phyloP scores from a whole-genome alignment of 2,329 filamentous ascomycete genomes.

The Periconia digitata region DNA sequence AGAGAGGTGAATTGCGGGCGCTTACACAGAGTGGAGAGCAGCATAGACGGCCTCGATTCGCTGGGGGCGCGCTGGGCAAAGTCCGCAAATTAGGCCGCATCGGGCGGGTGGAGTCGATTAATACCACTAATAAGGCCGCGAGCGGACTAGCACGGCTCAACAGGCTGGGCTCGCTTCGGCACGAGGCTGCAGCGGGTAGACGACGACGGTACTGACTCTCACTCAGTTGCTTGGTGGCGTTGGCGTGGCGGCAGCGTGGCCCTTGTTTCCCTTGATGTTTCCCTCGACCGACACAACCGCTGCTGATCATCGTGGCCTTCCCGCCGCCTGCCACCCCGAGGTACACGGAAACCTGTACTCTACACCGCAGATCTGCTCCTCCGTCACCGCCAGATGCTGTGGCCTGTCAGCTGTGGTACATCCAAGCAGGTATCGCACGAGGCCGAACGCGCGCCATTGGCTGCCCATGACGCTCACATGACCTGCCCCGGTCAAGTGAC shows the following conservation, averaged over 20 bases:
- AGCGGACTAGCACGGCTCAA: conserved; percentile 13
- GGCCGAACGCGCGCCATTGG: conserved; percentile 9
- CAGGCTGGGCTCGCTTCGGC: conserved; percentile 25
- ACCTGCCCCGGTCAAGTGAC: conserved; percentile 12
- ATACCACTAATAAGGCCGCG: conserved; percentile 40
- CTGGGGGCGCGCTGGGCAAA: conserved; percentile 16
- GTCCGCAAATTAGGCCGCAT: conserved; percentile 27
- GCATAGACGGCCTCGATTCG: conserved; percentile 28
- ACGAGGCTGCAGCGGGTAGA: conserved; percentile 24
- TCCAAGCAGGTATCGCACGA: conserved; percentile 3
- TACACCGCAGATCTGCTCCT: conserved; percentile 28
- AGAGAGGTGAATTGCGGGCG: conserved; percentile 30
- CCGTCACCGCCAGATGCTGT: conserved; percentile 24
- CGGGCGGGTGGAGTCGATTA: conserved; percentile 33
- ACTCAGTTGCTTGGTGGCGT: no score
- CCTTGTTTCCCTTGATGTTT: conserved; percentile 12
- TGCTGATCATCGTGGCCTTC: conserved; percentile 28
- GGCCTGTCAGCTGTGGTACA: conserved; percentile 17
- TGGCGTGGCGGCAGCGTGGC: conserved; percentile 13
- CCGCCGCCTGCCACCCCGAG: no score
- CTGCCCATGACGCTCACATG: background rate
- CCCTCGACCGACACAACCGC: conserved; percentile 6
- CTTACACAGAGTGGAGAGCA: conserved; percentile 36
- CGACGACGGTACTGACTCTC: no score
- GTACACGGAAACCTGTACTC: background rate